These are phyloP conservation scores for Leccinum pseudoinsigne DNA, from an alignment of 1,284 basidiomycete genomes.

Conservation along the genomic window DNA sequence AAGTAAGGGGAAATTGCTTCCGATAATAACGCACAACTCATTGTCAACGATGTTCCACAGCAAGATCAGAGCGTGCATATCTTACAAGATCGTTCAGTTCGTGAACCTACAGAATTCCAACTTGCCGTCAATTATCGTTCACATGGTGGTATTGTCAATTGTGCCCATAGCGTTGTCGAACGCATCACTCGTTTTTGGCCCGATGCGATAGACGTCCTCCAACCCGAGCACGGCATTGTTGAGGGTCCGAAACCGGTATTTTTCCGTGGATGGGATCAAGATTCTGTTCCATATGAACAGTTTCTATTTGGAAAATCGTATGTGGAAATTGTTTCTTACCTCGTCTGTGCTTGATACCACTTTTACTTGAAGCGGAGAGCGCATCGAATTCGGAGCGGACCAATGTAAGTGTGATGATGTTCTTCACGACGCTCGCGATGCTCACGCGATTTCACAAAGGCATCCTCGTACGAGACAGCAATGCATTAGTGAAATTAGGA, in stretches of 20 bases:
- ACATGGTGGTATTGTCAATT: constrained; percentile 69
- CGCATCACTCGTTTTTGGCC: constrained; percentile 66
- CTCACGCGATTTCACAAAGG: constrained; percentile 37
- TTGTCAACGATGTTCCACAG: constrained; percentile 11
- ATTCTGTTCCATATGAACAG: constrained; percentile 53
- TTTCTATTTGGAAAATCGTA: constrained; percentile 55
- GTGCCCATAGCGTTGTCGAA: constrained; percentile 62
- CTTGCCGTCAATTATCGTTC: constrained; percentile 69
- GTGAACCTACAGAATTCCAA: constrained; percentile 53
- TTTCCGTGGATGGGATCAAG: constrained; percentile 53
- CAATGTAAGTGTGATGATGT: constrained; percentile 48
- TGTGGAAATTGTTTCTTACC: constrained; percentile 13
- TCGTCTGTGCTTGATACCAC: constrained; percentile 2
- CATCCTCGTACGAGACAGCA: constrained; percentile 67
- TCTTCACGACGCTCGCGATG: no score
- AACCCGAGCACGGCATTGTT: constrained; percentile 57
- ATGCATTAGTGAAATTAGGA: constrained; percentile 48
- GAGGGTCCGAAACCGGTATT: constrained; percentile 62
- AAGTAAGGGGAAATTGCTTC: constrained; percentile 39
- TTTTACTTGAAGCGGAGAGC: constrained; percentile 39
- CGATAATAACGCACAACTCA: not conserved
- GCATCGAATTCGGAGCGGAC: constrained; percentile 64
- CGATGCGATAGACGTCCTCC: constrained; percentile 60
- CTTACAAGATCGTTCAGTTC: constrained; percentile 18
- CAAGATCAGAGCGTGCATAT: constrained; percentile 17